Evolutionary conservation across 345 rosid genomes (phyloP), one percentile per base, ranked within the genome.

Genomic region (Acer yangbiense): DNA sequence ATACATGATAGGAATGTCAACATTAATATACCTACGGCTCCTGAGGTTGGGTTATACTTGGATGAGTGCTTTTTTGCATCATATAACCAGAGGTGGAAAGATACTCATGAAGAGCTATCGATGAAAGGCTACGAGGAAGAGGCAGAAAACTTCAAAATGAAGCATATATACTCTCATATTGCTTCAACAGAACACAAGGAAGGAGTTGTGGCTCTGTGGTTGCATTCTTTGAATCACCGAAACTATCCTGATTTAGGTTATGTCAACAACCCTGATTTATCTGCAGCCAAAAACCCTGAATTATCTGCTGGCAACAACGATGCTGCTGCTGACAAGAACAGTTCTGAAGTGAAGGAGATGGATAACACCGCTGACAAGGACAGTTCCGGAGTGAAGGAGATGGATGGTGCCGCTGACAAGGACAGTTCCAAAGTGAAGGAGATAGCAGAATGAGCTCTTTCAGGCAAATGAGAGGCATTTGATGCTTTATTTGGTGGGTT

Each of bases 21-120:
- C 32, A 85, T 94, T 21, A 92, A 69, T 72, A 94, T 94, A 58
- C 98, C 99, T 1, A 94, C 95, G 0, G 99, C 98, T 16, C 99
- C 99, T n/a, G 98, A 96, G 80, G 97, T 94, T 67, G 99, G 98
- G 27, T 81, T 96, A 60, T 94, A 94, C 90, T 86, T 96, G 87
- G 99, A 96, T 13, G 99, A 94, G 82, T 96, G 99, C 87, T 55
- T 90, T 69, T 92, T 96, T 71, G 39, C 97, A 1, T 92, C 99
- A 7, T 91, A 94, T 75, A 94, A 92, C 82, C 80, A 89, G 74
- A 92, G 90, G 77, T 96, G 93, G 90, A 90, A 89, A 76, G 92
- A 89, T 70, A 92, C 78, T 72, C 99, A 96, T 41, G 99, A 91
- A 65, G 98, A 94, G 83, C 67, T 96, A 43, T 92, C 97, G 1